These are phyloP conservation scores for Paxillus involutus DNA, from an alignment of 768 basidiomycete genomes.

Conservation along the genomic window DNA sequence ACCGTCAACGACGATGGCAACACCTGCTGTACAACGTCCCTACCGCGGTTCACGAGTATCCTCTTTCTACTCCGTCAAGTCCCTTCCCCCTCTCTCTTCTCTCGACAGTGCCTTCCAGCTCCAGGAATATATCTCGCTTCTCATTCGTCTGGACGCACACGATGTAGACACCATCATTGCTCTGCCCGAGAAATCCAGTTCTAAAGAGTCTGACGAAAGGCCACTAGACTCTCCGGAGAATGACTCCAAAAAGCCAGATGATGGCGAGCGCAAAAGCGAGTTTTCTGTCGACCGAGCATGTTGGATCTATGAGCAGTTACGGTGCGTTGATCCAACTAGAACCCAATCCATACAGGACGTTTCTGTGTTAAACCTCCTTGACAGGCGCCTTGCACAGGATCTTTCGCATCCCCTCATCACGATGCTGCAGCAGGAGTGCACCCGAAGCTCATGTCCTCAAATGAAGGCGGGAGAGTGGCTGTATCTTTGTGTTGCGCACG, in stretches of 20 bases:
- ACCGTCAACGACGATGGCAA: conserved; percentile 26
- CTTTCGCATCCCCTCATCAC: conserved; percentile 84
- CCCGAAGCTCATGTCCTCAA: conserved; percentile 82
- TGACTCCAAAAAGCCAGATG: conserved; percentile 29
- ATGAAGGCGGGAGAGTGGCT: conserved; percentile 99
- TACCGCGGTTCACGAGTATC: conserved; percentile 76
- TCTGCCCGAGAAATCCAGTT: conserved; percentile 55
- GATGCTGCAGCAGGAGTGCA: conserved; percentile 85
- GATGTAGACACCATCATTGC: conserved; percentile 82
- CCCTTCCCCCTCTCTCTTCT: conserved; percentile 63
- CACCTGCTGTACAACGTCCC: conserved; percentile 59
- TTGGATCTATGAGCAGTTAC: conserved; percentile 76
- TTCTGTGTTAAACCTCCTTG: conserved; percentile 1
- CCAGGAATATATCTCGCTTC: conserved; percentile 89
- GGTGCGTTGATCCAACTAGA: conserved; percentile 33
- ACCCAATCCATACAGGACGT: background rate
- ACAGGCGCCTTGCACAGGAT: conserved; percentile 84
- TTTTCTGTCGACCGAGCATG: conserved; percentile 75
- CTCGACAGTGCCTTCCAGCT: conserved; percentile 93
- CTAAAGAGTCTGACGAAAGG: conserved; percentile 27
- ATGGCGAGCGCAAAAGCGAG: conserved; percentile 39
- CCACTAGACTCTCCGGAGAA: conserved; percentile 27
- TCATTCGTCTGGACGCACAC: conserved; percentile 84
- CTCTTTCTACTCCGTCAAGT: conserved; percentile 77
- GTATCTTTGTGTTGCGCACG: conserved; percentile 94